A percentile compares a stretch with the other conserved stretches of the same genome.
Evolutionary conservation across 2,329 filamentous ascomycete species (phyloP).

Genomic region (Colletotrichum liaoningense): DNA sequence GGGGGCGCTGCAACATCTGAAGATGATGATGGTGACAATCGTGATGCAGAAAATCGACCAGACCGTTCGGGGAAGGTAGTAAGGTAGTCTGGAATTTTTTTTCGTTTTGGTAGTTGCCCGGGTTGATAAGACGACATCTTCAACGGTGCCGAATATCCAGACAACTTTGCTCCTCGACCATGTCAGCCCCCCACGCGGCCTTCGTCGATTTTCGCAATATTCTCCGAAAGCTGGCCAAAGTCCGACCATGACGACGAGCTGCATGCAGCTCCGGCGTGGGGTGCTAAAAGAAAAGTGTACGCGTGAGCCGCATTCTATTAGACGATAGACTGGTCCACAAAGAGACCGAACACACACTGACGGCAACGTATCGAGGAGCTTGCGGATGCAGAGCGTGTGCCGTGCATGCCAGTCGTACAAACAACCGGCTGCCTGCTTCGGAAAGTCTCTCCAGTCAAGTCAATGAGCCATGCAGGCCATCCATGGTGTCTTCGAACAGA

Average conservation of each 20-base stretch:
- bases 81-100: not conserved
- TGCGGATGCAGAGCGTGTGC: conserved; percentile 18
- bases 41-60: not conserved
- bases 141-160: conserved; percentile 1
- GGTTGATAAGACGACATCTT: not conserved
- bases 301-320: conserved; percentile 12
- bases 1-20: not conserved
- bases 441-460: conserved; percentile 8
- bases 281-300: not conserved
- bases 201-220: conserved; percentile 1
- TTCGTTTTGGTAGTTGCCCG: not conserved
- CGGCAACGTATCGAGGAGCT: not conserved
- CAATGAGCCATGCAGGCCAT: not conserved
- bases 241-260: not conserved
- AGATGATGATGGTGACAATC: not conserved
- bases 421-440: conserved; percentile 19
- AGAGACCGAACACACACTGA: not conserved
- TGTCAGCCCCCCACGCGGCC: not conserved
- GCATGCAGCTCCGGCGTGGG: conserved; percentile 3
- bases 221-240: conserved; percentile 1
- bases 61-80: conserved; percentile 1
- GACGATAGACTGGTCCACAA: not conserved
- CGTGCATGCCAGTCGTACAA: not conserved
- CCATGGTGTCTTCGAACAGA: not conserved
- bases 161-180: not conserved